Percentiles rank a stretch among this genome's conserved stretches.
These are phyloP conservation scores for Clarkia xantiana DNA, from an alignment of 345 rosid genomes.

Conservation along the genomic window DNA sequence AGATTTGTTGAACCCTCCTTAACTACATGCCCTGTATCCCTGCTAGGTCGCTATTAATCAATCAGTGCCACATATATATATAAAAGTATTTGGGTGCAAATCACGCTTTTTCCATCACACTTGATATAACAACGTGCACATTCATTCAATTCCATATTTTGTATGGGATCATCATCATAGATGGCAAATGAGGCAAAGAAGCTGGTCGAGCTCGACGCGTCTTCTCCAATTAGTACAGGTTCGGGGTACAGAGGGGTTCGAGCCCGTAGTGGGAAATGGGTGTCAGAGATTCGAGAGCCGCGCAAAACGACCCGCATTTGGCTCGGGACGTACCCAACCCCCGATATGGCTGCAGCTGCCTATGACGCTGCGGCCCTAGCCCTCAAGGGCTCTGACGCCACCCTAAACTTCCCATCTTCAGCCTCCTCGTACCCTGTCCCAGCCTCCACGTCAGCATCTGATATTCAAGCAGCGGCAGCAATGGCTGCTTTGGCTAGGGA, in stretches of 20 bases:
- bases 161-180: no score
- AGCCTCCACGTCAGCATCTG: constrained; percentile 35
- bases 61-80: no score
- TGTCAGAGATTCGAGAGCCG: constrained; percentile 81
- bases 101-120: no score
- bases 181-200: no score
- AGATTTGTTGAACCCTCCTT: no score
- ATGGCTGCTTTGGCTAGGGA: constrained; percentile 35
- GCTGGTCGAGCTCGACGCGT: not conserved
- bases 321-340: constrained; percentile 70
- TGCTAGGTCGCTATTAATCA: no score
- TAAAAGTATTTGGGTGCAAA: no score
- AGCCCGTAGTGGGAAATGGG: constrained; percentile 77
- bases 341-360: constrained; percentile 81
- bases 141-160: no score
- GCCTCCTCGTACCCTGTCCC: constrained; percentile 46
- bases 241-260: constrained; percentile 43
- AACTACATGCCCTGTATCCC: no score
- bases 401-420: constrained; percentile 46
- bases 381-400: constrained; percentile 49
- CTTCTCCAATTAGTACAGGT: no score
- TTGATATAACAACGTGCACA: no score
- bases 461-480: constrained; percentile 67
- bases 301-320: constrained; percentile 70
- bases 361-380: constrained; percentile 76